phyloP scores from a whole-genome alignment of 78 protist genomes.

The Tieghemostelium lacteum region DNA sequence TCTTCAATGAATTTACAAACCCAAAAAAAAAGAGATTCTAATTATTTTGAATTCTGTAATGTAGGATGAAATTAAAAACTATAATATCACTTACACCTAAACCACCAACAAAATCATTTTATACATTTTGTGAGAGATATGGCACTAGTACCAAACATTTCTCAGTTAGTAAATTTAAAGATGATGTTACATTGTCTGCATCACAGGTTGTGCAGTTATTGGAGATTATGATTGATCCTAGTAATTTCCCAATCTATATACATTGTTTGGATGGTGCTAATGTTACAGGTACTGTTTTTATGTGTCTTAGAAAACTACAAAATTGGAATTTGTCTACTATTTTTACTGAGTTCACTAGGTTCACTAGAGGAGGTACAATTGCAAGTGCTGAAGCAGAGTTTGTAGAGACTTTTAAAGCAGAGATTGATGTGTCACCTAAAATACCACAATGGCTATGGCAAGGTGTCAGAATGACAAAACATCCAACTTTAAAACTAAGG shows the following conservation, averaged over 20 bases:
- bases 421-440: conserved; percentile 39
- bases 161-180: conserved; percentile 76
- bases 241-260: conserved; percentile 64
- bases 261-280: conserved; percentile 84
- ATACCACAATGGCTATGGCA: conserved; percentile 82
- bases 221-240: conserved; percentile 75
- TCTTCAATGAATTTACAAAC: neutral
- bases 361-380: conserved; percentile 73
- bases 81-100: conserved; percentile 78
- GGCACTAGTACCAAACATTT: conserved; percentile 41
- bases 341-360: conserved; percentile 79
- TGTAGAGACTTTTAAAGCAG: conserved; percentile 81
- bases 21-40: neutral
- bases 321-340: conserved; percentile 80
- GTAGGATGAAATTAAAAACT: conserved; percentile 75
- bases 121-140: conserved; percentile 66
- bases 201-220: conserved; percentile 68
- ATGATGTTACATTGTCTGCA: conserved; percentile 70
- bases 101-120: conserved; percentile 62
- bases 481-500: conserved; percentile 63
- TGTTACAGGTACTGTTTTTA: conserved; percentile 76
- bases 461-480: conserved; percentile 71
- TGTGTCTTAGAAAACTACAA: conserved; percentile 77
- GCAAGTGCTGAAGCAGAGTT: conserved; percentile 59
- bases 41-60: neutral